Conservation (phyloP, 1,284 basidiomycete species). For the Cerioporus squamosus region DNA sequence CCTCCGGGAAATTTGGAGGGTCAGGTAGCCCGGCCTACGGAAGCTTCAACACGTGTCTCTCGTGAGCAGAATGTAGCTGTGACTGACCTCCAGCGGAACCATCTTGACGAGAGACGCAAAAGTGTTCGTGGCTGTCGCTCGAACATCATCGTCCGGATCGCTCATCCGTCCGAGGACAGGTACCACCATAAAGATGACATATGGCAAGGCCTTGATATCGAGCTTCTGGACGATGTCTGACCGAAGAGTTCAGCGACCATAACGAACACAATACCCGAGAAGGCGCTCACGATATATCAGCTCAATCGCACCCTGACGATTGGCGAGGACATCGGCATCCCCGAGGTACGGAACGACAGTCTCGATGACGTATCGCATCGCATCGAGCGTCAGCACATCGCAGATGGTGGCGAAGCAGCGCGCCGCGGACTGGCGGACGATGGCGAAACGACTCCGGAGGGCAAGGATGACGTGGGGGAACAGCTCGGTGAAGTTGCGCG, state of each 20-base stretch:
- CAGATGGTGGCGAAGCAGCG: constrained; percentile 89
- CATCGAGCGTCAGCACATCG: constrained; percentile 82
- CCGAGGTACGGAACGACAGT: constrained; percentile 85
- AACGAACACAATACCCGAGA: constrained; percentile 3
- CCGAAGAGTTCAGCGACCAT: not conserved
- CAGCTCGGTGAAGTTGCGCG: constrained; percentile 70
- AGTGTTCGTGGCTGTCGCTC: constrained; percentile 93
- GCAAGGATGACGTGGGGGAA: constrained; percentile 81
- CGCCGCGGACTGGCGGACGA: constrained; percentile 88
- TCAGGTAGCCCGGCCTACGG: constrained; percentile 92
- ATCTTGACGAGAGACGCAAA: constrained; percentile 99
- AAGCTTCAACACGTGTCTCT: not conserved
- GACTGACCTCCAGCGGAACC: constrained; percentile 90
- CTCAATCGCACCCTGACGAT: constrained; percentile 92
- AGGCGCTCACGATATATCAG: constrained; percentile 80
- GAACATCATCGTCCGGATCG: constrained; percentile 89
- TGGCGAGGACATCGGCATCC: constrained; percentile 77
- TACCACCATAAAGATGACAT: constrained; percentile 97
- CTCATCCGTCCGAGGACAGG: constrained; percentile 98
- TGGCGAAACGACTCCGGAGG: constrained; percentile 84
- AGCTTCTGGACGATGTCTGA: constrained; percentile 90
- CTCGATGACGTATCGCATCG: constrained; percentile 90
- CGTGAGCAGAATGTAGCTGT: not conserved
- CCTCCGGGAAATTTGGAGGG: constrained; percentile 90
- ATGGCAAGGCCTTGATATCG: constrained; percentile 94